Percentiles rank a stretch among this genome's conserved stretches.
These are phyloP conservation scores for Angomonas desouzai DNA, from an alignment of 208 protist genomes.

Conservation along the genomic window DNA sequence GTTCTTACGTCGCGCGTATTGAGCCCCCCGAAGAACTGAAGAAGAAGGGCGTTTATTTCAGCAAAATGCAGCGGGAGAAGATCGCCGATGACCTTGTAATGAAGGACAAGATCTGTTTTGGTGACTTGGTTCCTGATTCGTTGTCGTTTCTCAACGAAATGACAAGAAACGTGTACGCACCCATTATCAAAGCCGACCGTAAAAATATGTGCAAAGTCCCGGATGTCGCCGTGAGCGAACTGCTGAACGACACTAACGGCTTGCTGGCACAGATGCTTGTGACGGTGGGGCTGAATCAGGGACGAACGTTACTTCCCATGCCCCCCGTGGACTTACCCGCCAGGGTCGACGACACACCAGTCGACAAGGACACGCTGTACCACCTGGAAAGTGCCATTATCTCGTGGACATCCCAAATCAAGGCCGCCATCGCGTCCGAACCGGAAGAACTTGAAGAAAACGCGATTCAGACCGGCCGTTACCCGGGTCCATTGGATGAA, in stretches of 20 bases:
- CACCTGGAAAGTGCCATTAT: conserved; percentile 90
- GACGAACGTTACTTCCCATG: conserved; percentile 92
- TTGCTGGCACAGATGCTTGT: conserved; percentile 88
- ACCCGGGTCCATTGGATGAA: conserved; percentile 93
- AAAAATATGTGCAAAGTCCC: conserved; percentile 81
- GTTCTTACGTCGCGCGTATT: conserved; percentile 74
- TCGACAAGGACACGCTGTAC: conserved; percentile 91
- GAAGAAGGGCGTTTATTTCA: conserved; percentile 91
- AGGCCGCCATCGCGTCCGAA: conserved; percentile 78
- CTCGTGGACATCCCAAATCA: conserved; percentile 92
- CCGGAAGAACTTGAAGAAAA: conserved; percentile 82
- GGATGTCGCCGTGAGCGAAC: conserved; percentile 91
- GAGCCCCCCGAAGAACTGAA: conserved; percentile 87
- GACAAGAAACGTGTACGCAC: conserved; percentile 86
- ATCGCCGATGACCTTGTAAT: conserved; percentile 86
- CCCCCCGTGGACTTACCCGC: conserved; percentile 84
- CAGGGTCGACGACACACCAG: conserved; percentile 64
- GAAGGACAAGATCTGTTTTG: conserved; percentile 80
- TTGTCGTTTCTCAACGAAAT: conserved; percentile 70
- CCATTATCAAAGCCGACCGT: conserved; percentile 82
- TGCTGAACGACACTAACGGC: conserved; percentile 89
- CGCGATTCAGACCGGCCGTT: conserved; percentile 41
- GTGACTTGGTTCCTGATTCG: conserved; percentile 69
- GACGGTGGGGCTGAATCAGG: conserved; percentile 88
- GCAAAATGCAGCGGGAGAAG: conserved; percentile 89